Conservation (phyloP, 495 filamentous ascomycete genomes). For the Xylaria acuta region DNA sequence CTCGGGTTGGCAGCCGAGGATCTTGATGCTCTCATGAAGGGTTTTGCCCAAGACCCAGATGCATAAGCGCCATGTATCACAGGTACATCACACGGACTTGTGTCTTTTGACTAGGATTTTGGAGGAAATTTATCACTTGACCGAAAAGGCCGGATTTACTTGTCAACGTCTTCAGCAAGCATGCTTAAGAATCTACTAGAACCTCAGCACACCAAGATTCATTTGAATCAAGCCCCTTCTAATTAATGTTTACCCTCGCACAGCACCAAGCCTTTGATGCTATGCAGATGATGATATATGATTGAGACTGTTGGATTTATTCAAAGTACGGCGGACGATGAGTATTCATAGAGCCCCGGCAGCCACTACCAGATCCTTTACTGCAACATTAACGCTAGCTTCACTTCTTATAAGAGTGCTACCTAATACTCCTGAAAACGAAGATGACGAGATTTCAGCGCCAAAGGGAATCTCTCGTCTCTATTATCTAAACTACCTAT, state of each 20-base stretch:
- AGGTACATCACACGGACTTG: background rate
- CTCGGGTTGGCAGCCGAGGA: conserved; percentile 40
- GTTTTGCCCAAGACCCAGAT: background rate
- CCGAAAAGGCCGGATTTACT: background rate
- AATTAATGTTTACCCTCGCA: background rate
- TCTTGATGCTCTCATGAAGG: conserved; percentile 35
- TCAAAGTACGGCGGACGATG: background rate
- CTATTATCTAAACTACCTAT: background rate
- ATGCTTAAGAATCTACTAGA: background rate
- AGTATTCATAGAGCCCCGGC: background rate
- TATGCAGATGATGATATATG: background rate
- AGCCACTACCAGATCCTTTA: background rate
- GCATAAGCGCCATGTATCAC: background rate
- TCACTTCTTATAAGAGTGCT: background rate
- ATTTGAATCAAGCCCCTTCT: background rate
- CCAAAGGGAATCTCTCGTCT: background rate
- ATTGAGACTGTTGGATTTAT: background rate
- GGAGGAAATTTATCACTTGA: background rate
- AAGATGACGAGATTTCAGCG: background rate
- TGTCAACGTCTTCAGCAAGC: background rate
- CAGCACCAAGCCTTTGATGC: background rate
- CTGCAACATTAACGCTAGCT: background rate
- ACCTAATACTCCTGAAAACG: background rate
- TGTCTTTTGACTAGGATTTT: background rate
- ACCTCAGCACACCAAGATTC: background rate